Base-by-base conservation (phyloP, 129 eudicot species). In the Deinandra increscens region DNA sequence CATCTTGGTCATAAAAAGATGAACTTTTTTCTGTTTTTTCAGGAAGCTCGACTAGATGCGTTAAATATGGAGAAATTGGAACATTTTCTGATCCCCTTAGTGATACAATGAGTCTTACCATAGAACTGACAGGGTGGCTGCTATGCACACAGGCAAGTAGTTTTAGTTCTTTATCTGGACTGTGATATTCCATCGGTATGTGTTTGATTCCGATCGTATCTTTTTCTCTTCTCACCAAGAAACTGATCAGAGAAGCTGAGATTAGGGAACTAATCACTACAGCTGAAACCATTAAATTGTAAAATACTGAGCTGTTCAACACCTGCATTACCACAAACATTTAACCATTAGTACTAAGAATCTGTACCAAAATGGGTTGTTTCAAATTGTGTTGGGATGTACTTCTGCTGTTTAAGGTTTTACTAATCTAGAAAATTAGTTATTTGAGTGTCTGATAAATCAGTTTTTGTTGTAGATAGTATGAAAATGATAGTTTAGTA, bases 21-120 rank as follows among this genome's bases (percentile, higher is more conserved):
- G 56, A 38, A 56, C 78, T 71, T 17, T 82, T 80, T 71, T 80
- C 64, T 23, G 54, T 3, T 69, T 84, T 79, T 59, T 85, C 88
- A 0, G 88, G 96, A n/a, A 91, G 94, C 81, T 91, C 96, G 23
- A 91, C 81, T 54, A 91, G 78, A 78, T 91, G 97, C 85, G 81
- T 82, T 51, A 86, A 29, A 70, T 91, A 91, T 43, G 96, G 91
- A 10, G 91, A 70, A 22, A 91, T 66, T 13, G 91, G 84, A 34
- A 82, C 82, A 2, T 74, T 58, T 36, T 76, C 81, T 6, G 85
- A 66, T 17, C 97, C 90, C 68, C 83, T 76, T 14, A 82, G 72
- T 17, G 94, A 73, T 48, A 86, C 88, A 43, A 91, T 74, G 19
- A 91, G 80, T 36, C 85, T 81, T n/a, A 91, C 84, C 84, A 88